Percentiles rank a stretch among this genome's conserved stretches.
These are phyloP conservation scores for Ilyonectria sp. DNA, from an alignment of 2,329 filamentous ascomycete genomes.

Conservation along the genomic window DNA sequence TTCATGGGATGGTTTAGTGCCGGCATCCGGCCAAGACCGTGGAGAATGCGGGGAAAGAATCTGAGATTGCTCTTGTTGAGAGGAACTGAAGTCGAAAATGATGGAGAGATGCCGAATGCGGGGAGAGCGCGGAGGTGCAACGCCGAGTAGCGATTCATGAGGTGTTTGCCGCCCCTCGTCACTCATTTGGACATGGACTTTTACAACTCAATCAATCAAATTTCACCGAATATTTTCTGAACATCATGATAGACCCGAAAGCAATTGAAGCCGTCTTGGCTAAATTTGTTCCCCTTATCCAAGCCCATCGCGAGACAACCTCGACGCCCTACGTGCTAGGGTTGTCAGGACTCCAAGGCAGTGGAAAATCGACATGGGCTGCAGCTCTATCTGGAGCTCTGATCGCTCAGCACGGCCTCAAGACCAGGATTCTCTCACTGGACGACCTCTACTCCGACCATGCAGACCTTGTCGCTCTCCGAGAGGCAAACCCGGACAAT, in stretches of 20 bases:
- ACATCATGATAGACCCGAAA: conserved; percentile 41
- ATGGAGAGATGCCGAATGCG: conserved; percentile 11
- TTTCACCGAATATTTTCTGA: not conserved
- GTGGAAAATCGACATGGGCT: conserved; percentile 48
- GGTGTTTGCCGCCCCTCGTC: not conserved
- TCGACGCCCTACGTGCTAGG: conserved; percentile 40
- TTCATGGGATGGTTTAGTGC: not conserved
- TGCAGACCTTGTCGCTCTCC: conserved; percentile 35
- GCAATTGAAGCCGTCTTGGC: conserved; percentile 40
- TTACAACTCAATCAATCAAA: not conserved
- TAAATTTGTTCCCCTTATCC: conserved; percentile 37
- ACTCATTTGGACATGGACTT: not conserved
- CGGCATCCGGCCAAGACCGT: not conserved
- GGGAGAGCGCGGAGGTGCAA: conserved; percentile 10
- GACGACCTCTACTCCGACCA: conserved; percentile 44
- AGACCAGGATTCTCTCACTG: conserved; percentile 37
- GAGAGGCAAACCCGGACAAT: conserved; percentile 39
- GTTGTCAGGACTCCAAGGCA: conserved; percentile 45
- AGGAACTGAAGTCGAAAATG: not conserved
- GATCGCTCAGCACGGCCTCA: conserved; percentile 33
- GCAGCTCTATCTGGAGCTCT: conserved; percentile 37
- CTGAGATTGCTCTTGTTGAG: not conserved
- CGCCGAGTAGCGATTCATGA: not conserved
- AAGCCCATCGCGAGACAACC: conserved; percentile 28
- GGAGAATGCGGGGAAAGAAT: not conserved